Conservation (phyloP, 768 basidiomycete species). For the Mycena albidolilacea region DNA sequence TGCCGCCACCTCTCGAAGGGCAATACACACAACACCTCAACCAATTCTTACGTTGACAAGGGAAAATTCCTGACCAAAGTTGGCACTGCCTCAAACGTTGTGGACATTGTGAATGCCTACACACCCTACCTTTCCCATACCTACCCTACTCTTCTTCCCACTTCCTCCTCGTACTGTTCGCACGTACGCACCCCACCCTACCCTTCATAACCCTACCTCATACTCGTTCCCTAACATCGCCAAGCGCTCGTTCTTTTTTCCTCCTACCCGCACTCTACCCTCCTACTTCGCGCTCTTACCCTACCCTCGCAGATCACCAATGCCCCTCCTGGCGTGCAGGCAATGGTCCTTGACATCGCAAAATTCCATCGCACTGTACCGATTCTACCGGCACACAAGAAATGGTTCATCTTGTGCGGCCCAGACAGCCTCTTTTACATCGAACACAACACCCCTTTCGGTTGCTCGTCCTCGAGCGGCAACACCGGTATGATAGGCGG, state of each 20-base stretch:
- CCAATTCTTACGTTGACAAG: slow-evolving; percentile 24
- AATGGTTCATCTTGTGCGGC: not conserved
- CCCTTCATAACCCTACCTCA: no score
- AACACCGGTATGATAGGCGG: not conserved
- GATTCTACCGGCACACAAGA: not conserved
- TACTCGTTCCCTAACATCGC: no score
- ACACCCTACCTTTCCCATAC: not conserved
- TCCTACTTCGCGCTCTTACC: no score
- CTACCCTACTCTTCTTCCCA: not conserved
- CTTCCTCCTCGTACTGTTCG: not conserved
- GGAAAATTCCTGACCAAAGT: slow-evolving; percentile 39
- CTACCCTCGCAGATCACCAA: not conserved
- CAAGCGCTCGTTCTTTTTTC: no score
- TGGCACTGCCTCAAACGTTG: slow-evolving; percentile 27
- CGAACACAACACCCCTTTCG: not conserved
- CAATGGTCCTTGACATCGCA: not conserved
- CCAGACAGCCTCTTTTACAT: not conserved
- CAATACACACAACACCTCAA: not conserved
- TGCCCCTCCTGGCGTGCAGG: not conserved
- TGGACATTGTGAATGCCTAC: slow-evolving; percentile 33
- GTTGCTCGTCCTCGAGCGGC: not conserved
- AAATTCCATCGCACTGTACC: not conserved
- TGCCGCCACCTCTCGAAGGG: slow-evolving; percentile 29
- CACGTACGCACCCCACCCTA: not conserved
- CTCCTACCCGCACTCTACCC: not conserved